Evolutionary conservation across 1,284 basidiomycete genomes (phyloP).

Genomic region (Irpex sp.): DNA sequence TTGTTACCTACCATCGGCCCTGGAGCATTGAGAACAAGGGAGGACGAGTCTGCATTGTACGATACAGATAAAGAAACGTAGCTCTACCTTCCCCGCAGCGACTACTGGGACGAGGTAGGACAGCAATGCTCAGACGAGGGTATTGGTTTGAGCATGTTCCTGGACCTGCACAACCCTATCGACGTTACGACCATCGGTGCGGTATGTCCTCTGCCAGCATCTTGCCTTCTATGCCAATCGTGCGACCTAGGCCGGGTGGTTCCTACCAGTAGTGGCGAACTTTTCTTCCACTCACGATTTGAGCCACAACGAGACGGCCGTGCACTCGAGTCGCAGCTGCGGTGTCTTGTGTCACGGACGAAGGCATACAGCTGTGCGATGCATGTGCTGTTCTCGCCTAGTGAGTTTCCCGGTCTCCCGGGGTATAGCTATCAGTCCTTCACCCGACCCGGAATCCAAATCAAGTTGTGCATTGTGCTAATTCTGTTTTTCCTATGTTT

Average conservation of each 20-base stretch:
- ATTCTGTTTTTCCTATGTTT: slow-evolving; percentile 6
- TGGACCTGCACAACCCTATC: slow-evolving; percentile 79
- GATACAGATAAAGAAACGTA: slow-evolving; percentile 87
- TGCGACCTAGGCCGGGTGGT: slow-evolving; percentile 51
- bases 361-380: slow-evolving; percentile 82
- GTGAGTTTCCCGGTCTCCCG: slow-evolving; percentile 35
- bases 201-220: slow-evolving; percentile 13
- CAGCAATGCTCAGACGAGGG: slow-evolving; percentile 89
- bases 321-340: slow-evolving; percentile 70
- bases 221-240: background rate
- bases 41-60: slow-evolving; percentile 70
- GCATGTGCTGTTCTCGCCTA: slow-evolving; percentile 83
- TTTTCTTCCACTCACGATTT: slow-evolving; percentile 85
- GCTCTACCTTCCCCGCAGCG: slow-evolving; percentile 72
- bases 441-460: no score
- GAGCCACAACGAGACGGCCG: slow-evolving; percentile 64
- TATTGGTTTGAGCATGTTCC: slow-evolving; percentile 86
- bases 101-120: slow-evolving; percentile 77
- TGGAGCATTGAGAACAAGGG: slow-evolving; percentile 56
- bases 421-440: slow-evolving; percentile 3
- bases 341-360: slow-evolving; percentile 64
- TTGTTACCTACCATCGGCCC: slow-evolving; percentile 76
- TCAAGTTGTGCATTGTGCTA: background rate
- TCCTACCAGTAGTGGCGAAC: slow-evolving; percentile 84
- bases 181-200: slow-evolving; percentile 86